Evolutionary conservation across 2,329 filamentous ascomycete genomes (phyloP), one percentile per base, ranked within the genome.

Genomic region (Pleurostoma richardsiae): DNA sequence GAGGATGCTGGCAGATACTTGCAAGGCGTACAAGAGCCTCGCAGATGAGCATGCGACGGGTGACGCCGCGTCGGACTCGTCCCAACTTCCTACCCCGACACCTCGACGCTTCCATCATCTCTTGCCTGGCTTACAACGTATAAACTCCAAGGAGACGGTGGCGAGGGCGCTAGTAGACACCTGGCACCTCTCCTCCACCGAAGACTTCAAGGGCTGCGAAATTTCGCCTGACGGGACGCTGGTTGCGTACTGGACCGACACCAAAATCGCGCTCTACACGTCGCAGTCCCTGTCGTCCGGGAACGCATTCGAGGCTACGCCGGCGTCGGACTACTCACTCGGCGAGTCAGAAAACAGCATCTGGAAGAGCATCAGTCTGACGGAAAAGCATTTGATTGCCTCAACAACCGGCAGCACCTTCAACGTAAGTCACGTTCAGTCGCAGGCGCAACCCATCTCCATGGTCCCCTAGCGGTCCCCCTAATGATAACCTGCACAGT

Each of bases 221-320:
- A 59, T 62, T 29, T 59, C 60, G 3, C 59, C 58, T 3, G 52
- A 55, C 36, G 59, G 54, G 10, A 53, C 49, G 27, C 47, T 56
- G 4, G 47, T 61, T 31, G 60, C 54, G 1, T 63, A 60, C 42
- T 63, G 60, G 57, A 61, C 53, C 3, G 58, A 62, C 30, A 45
- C 31, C 38, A 57, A 56, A 33, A 58, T 63, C 30, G 51, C 47
- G 28, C 46, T 62, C 5, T 63, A 57, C 42, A 61, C 56, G 4
- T 54, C 55, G 5, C 49, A 54, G 40, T 57, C 53, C 5, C 44
- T 58, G 39, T 30, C 19, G 19, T 19, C 29, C 36, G 30, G 44
- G 26, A 41, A 48, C 4, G 42, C 26, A 8, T 26, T 44, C 8
- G 33, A 29, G 40, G 45, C 41, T 10, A 39, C 45, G 39, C 48